Conservation (phyloP, 805 yeast species). For the Aciculoconidium aculeatum region DNA sequence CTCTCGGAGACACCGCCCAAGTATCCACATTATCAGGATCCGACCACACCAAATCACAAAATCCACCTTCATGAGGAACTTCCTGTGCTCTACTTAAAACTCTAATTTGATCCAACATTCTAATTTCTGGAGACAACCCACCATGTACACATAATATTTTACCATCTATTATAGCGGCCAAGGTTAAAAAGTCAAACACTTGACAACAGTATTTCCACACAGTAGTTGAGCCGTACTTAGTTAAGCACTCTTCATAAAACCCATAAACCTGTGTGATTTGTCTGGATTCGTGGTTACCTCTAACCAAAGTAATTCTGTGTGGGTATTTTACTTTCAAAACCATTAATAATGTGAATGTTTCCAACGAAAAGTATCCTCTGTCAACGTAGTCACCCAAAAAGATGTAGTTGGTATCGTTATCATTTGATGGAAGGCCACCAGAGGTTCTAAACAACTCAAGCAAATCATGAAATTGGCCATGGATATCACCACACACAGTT, state of each 20-base stretch:
- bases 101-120: slow-evolving; percentile 95
- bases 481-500: slow-evolving; percentile 95
- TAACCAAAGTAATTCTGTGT: slow-evolving; percentile 75
- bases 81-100: slow-evolving; percentile 95
- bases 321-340: slow-evolving; percentile 88
- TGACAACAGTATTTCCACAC: slow-evolving; percentile 97
- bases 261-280: slow-evolving; percentile 99
- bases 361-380: slow-evolving; percentile 93
- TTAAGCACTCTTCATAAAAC: slow-evolving; percentile 90
- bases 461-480: slow-evolving; percentile 95
- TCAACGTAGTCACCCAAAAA: slow-evolving; percentile 96
- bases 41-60: slow-evolving; percentile 95
- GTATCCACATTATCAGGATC: slow-evolving; percentile 97
- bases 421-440: slow-evolving; percentile 86
- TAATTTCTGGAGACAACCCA: slow-evolving; percentile 92
- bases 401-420: slow-evolving; percentile 58
- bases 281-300: slow-evolving; percentile 97
- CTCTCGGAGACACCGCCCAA: slow-evolving; percentile 97
- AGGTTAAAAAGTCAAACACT: slow-evolving; percentile 87
- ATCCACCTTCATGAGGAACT: slow-evolving; percentile 98
- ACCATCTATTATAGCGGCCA: slow-evolving; percentile 96
- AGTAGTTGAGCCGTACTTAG: slow-evolving; percentile 89
- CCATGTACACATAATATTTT: slow-evolving; percentile 94
- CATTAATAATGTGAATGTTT: slow-evolving; percentile 91
- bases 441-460: slow-evolving; percentile 83